Conservation (phyloP, 164 flowering plant species). For the Malania oleifera region DNA sequence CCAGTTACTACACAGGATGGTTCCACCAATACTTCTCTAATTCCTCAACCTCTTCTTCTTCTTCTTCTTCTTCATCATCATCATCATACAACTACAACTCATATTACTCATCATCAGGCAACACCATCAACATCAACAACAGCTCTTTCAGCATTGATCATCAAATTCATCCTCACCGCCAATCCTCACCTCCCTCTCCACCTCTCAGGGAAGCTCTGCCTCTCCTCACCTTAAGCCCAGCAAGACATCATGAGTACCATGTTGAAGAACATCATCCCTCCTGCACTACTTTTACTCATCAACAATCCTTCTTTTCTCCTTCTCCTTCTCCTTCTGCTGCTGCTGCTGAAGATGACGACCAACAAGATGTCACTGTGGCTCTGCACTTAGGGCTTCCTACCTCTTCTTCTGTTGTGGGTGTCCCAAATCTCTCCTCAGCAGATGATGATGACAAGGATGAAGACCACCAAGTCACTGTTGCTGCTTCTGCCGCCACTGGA, state of each 20-base stretch:
- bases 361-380: constrained; percentile 39
- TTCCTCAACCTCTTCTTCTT: constrained; percentile 16
- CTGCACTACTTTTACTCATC: constrained; percentile 9
- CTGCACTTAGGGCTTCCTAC: constrained; percentile 71
- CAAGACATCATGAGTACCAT: constrained; percentile 44
- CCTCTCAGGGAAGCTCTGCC: constrained; percentile 86
- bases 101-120: constrained; percentile 20
- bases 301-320: constrained; percentile 7
- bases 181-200: constrained; percentile 56
- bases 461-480: constrained; percentile 29
- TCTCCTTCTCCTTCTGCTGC: no score
- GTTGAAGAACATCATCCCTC: constrained; percentile 29
- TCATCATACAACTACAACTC: constrained; percentile 23
- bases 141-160: constrained; percentile 1
- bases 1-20: constrained; percentile 56
- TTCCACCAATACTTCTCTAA: constrained; percentile 25
- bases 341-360: constrained; percentile 35
- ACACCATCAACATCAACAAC: constrained; percentile 12
- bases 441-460: constrained; percentile 19
- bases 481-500: constrained; percentile 25
- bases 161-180: constrained; percentile 10
- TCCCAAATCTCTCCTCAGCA: constrained; percentile 29
- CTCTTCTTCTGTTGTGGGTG: constrained; percentile 33
- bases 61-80: constrained; percentile 25
- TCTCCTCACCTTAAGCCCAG: constrained; percentile 65